phyloP scores from a whole-genome alignment of 768 basidiomycete genomes.

The Tulasnella calospora region DNA sequence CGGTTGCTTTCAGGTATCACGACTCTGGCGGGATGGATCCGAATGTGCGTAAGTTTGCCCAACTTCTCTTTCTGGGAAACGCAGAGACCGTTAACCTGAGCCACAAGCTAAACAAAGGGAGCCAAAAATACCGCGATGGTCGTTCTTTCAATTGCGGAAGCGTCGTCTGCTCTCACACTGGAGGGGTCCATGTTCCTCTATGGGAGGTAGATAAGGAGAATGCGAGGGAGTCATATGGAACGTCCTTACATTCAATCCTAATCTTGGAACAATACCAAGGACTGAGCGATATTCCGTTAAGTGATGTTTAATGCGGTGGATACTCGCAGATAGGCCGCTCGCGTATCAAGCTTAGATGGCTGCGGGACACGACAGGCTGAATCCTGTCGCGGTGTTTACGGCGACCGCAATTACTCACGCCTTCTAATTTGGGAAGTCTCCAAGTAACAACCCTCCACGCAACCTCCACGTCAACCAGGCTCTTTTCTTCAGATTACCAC shows the following conservation, averaged over 20 bases:
- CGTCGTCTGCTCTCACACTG: neutral
- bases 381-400: neutral
- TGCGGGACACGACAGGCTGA: neutral
- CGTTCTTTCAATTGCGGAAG: neutral
- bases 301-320: neutral
- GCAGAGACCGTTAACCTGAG: neutral
- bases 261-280: neutral
- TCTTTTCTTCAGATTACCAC: neutral
- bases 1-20: neutral
- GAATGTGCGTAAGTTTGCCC: neutral
- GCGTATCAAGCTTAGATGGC: neutral
- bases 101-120: neutral
- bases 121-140: neutral
- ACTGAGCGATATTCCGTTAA: neutral
- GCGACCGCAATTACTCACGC: neutral
- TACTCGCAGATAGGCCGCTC: neutral
- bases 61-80: neutral
- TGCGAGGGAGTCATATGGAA: neutral
- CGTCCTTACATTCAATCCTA: neutral
- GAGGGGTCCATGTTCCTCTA: neutral
- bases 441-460: neutral
- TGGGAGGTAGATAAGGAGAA: neutral
- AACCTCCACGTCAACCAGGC: conserved; percentile 19
- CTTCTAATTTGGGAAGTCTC: neutral
- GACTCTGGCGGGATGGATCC: neutral